phyloP scores from a whole-genome alignment of 306 rosid genomes.

The Quercus engelmannii region DNA sequence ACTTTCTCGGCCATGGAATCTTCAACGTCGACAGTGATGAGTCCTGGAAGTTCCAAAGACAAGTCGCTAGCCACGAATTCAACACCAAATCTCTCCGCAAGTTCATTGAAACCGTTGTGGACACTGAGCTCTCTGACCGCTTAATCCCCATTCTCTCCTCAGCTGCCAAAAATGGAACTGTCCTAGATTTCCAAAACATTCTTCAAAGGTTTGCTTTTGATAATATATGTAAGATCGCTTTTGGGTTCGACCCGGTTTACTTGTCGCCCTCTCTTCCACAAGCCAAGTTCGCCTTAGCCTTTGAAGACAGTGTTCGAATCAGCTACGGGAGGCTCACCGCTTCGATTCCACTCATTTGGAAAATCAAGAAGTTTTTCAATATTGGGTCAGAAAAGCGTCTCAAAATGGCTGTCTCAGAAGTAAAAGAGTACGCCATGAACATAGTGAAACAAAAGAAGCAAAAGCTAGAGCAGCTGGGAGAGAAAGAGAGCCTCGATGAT shows the following conservation, averaged over 20 bases:
- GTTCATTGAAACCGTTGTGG: conserved; percentile 60
- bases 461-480: conserved; percentile 31
- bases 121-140: conserved; percentile 45
- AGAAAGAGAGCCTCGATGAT: conserved; percentile 17
- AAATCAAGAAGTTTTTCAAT: conserved; percentile 23
- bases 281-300: conserved; percentile 48
- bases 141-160: conserved; percentile 45
- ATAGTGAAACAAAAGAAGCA: conserved; percentile 43
- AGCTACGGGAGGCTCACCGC: conserved; percentile 31
- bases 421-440: conserved; percentile 39
- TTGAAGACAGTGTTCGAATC: conserved; percentile 38
- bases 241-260: conserved; percentile 64
- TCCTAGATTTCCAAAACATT: conserved; percentile 53
- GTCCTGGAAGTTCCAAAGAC: conserved; percentile 61
- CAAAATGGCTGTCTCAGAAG: conserved; percentile 16
- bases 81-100: conserved; percentile 48
- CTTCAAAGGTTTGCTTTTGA: conserved; percentile 75
- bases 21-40: conserved; percentile 48
- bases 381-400: conserved; percentile 48
- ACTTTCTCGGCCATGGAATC: conserved; percentile 69
- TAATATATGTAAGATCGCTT: conserved; percentile 59
- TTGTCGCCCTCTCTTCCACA: conserved; percentile 46
- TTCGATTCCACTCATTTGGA: conserved; percentile 34
- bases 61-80: conserved; percentile 52
- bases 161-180: neutral